A percentile compares a stretch with the other conserved stretches of the same genome.
Conservation (phyloP, 2,329 filamentous ascomycete genomes). For the Penicillium sp. region DNA sequence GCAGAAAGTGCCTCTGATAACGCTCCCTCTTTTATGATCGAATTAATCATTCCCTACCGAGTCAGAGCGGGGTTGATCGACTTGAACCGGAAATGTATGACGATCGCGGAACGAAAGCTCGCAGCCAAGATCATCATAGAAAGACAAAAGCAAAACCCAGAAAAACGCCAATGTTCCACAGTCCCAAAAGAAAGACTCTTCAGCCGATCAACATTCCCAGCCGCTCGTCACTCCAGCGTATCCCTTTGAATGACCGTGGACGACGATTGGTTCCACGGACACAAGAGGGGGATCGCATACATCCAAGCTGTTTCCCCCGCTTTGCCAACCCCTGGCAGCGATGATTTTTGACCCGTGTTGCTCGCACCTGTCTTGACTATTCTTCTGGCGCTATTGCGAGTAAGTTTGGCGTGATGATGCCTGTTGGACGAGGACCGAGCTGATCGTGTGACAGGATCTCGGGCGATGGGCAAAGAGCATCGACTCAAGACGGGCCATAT, state of each 20-base stretch:
- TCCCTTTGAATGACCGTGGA: conserved; percentile 13
- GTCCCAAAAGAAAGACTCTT: conserved; percentile 4
- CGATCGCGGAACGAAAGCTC: no score
- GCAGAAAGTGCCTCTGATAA: no score
- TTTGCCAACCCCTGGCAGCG: conserved; percentile 1
- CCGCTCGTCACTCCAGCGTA: conserved; percentile 20
- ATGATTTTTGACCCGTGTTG: neutral
- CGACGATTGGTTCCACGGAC: conserved; percentile 12
- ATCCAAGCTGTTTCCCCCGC: neutral
- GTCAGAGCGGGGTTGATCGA: no score
- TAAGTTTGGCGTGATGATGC: no score
- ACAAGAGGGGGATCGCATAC: conserved; percentile 1
- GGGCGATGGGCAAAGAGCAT: conserved; percentile 16
- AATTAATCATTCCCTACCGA: no score
- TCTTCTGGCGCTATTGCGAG: no score
- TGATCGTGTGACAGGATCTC: neutral
- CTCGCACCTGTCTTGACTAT: no score
- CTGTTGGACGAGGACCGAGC: no score
- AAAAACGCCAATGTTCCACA: neutral
- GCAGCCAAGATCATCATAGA: no score
- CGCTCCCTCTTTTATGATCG: no score
- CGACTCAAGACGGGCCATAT: conserved; percentile 25
- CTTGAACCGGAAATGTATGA: no score
- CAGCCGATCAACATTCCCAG: conserved; percentile 22
- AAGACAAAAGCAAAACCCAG: no score